A percentile compares a stretch with the other conserved stretches of the same genome.
These are phyloP conservation scores for Calvatia gigantea DNA, from an alignment of 768 basidiomycete species.

Conservation along the genomic window DNA sequence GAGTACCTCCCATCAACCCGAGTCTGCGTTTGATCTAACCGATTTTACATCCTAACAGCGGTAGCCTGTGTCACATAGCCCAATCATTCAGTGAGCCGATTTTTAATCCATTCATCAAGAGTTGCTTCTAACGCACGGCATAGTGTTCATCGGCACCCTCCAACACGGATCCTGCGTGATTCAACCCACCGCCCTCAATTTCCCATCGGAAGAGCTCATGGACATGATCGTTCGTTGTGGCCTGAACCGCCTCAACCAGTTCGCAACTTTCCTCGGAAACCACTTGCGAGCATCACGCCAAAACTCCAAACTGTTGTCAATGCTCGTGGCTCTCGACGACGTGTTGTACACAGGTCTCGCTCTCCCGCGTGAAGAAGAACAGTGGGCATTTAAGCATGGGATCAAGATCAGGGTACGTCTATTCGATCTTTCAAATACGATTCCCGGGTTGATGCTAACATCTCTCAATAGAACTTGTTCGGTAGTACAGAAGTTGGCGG, in stretches of 20 bases:
- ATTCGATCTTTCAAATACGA: slow-evolving; percentile 14
- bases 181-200: slow-evolving; percentile 63
- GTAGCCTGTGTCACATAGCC: slow-evolving; percentile 81
- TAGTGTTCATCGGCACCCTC: slow-evolving; percentile 69
- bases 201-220: slow-evolving; percentile 63
- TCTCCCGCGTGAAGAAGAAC: slow-evolving; percentile 64
- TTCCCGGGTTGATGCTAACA: slow-evolving; percentile 20
- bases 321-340: slow-evolving; percentile 56
- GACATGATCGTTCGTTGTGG: slow-evolving; percentile 67
- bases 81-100: slow-evolving; percentile 66
- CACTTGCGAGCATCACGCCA: slow-evolving; percentile 60
- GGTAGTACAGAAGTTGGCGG: slow-evolving; percentile 81
- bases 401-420: slow-evolving; percentile 58
- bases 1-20: slow-evolving; percentile 27
- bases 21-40: slow-evolving; percentile 24
- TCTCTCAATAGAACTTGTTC: slow-evolving; percentile 60
- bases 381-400: slow-evolving; percentile 62
- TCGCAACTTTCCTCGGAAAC: slow-evolving; percentile 61
- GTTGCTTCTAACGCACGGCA: slow-evolving; percentile 21
- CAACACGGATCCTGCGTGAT: slow-evolving; percentile 73
- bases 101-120: slow-evolving; percentile 19
- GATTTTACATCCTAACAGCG: slow-evolving; percentile 46
- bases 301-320: slow-evolving; percentile 56
- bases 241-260: slow-evolving; percentile 75
- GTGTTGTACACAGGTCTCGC: slow-evolving; percentile 65